These are phyloP conservation scores for Solanum medicagineum DNA, from an alignment of 257 asterid species.

Conservation along the genomic window DNA sequence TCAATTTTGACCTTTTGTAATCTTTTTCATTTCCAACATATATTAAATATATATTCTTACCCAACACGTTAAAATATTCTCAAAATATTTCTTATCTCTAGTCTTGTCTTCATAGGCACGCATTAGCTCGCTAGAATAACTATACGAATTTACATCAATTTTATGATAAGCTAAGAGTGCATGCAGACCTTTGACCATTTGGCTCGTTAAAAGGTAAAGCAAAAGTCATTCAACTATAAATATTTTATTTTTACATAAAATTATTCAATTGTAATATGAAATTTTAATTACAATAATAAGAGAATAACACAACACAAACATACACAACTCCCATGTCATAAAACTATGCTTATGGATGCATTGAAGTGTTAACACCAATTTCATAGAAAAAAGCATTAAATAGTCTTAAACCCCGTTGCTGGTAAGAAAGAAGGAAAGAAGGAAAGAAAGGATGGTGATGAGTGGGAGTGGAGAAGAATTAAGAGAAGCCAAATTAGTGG, in stretches of 20 bases:
- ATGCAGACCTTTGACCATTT: not conserved
- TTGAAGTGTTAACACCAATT: not conserved
- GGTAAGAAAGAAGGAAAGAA: not conserved
- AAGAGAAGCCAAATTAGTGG: not conserved
- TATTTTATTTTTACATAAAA: not conserved
- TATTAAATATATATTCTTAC: too few relatives aligned
- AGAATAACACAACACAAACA: not conserved
- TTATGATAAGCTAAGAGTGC: not conserved
- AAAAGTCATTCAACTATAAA: not conserved
- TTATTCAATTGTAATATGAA: not conserved
- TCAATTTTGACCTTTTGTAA: too few relatives aligned
- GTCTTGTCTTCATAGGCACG: too few relatives aligned
- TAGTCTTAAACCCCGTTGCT: not conserved
- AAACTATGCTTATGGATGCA: not conserved
- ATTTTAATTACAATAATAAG: not conserved
- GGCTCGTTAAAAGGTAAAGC: not conserved
- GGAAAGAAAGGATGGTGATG: not conserved
- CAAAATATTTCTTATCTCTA: too few relatives aligned
- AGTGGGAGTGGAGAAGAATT: not conserved
- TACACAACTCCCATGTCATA: not conserved
- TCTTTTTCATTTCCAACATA: too few relatives aligned
- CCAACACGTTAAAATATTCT: too few relatives aligned
- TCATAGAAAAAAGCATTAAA: not conserved
- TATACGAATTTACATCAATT: too few relatives aligned
- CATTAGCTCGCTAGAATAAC: too few relatives aligned